Evolutionary conservation across 2,329 filamentous ascomycete genomes (phyloP).

Genomic region (Cytospora chrysosperma): DNA sequence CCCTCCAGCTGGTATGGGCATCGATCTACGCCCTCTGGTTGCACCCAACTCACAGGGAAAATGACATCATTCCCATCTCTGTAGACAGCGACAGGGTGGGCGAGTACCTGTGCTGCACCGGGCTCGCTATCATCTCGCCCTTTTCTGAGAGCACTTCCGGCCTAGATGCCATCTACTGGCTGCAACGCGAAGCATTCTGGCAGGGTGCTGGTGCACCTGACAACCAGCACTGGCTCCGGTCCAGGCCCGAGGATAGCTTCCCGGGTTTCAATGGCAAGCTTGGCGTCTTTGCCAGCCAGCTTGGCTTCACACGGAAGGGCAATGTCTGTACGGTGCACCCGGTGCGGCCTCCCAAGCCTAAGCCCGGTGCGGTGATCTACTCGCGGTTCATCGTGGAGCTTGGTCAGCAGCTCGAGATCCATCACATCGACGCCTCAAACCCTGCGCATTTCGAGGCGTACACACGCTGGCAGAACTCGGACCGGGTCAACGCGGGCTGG

Average conservation of each 20-base stretch:
- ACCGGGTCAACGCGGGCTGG: conserved; percentile 32
- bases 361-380: conserved; percentile 29
- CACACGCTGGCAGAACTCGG: conserved; percentile 32
- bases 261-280: conserved; percentile 29
- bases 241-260: conserved; percentile 30
- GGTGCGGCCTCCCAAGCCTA: conserved; percentile 30
- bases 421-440: conserved; percentile 30
- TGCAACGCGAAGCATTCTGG: conserved; percentile 27
- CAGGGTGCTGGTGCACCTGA: conserved; percentile 31
- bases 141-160: conserved; percentile 13
- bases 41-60: conserved; percentile 16
- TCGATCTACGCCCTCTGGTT: conserved; percentile 26
- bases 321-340: conserved; percentile 33
- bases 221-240: conserved; percentile 29
- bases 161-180: conserved; percentile 23
- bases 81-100: conserved; percentile 16
- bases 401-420: conserved; percentile 28
- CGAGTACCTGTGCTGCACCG: conserved; percentile 23
- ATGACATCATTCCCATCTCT: conserved; percentile 21
- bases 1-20: conserved; percentile 17
- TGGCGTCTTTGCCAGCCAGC: conserved; percentile 29
- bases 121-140: conserved; percentile 23
- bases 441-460: conserved; percentile 30
- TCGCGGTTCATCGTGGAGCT: conserved; percentile 31
- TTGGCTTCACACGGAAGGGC: conserved; percentile 31